Evolutionary conservation across 768 basidiomycete genomes (phyloP).

Genomic region (Xerocomus spinulosus): DNA sequence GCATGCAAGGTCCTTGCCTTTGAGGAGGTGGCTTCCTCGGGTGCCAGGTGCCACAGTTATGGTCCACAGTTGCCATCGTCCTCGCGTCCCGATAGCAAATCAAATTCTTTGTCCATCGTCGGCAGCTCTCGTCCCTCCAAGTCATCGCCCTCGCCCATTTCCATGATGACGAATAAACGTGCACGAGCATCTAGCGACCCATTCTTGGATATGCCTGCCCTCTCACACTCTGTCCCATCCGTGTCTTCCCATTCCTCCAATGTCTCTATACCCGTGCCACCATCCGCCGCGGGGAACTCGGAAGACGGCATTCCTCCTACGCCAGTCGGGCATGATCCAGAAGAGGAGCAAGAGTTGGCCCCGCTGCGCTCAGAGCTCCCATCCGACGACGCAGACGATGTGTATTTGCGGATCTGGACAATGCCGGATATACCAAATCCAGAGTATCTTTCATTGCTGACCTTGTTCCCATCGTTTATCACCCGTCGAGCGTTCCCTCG

Average conservation of each 20-base stretch:
- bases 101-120: constrained; percentile 45
- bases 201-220: constrained; percentile 66
- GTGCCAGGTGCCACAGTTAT: constrained; percentile 25
- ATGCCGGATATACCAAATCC: constrained; percentile 74
- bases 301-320: constrained; percentile 42
- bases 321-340: constrained; percentile 26
- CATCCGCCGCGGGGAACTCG: constrained; percentile 31
- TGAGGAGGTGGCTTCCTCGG: constrained; percentile 53
- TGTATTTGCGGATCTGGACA: constrained; percentile 73
- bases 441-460: constrained; percentile 64
- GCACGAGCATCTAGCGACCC: constrained; percentile 75
- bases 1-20: constrained; percentile 58
- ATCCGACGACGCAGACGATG: constrained; percentile 37
- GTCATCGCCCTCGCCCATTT: constrained; percentile 34
- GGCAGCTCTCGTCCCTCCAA: constrained; percentile 29
- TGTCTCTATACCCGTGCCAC: constrained; percentile 29
- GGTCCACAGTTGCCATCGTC: constrained; percentile 37
- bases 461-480: constrained; percentile 75
- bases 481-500: constrained; percentile 66
- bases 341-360: constrained; percentile 33
- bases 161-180: constrained; percentile 52
- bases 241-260: constrained; percentile 46
- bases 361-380: constrained; percentile 32
- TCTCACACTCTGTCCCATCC: constrained; percentile 52
- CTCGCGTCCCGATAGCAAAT: constrained; percentile 52